Conservation (phyloP, 139 green algal species). For the Chlamydomonas urium region DNA sequence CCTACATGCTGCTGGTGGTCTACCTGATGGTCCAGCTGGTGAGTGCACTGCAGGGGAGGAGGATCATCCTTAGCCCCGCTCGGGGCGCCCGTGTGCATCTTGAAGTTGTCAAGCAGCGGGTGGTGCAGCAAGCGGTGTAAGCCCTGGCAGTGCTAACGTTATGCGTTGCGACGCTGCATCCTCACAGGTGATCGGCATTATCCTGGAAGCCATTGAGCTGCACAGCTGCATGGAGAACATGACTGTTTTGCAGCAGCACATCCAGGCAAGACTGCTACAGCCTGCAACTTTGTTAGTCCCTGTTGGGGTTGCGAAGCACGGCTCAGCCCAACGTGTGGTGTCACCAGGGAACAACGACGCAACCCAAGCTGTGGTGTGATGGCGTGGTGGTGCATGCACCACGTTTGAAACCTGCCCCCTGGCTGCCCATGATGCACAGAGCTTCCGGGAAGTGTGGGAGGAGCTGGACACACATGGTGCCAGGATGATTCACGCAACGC, state of each 20-base stretch:
- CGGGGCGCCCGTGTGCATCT: too few species aligned
- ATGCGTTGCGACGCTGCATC: neutral
- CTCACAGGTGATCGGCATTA: constrained; percentile 21
- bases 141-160: neutral
- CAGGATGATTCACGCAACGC: constrained; percentile 40
- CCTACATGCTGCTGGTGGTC: constrained; percentile 27
- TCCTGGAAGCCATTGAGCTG: constrained; percentile 24
- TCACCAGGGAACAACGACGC: too few species aligned
- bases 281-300: too few species aligned
- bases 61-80: neutral
- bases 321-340: too few species aligned
- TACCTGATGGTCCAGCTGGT: constrained; percentile 20
- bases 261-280: too few species aligned
- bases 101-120: too few species aligned
- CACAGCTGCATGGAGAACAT: constrained; percentile 7
- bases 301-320: neutral
- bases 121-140: too few species aligned
- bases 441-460: constrained; percentile 34
- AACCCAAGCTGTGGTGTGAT: too few species aligned
- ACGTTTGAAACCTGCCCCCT: neutral
- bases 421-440: neutral
- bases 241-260: constrained; percentile 3
- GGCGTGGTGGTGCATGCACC: too few species aligned
- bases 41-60: too few species aligned
- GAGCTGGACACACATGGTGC: constrained; percentile 46